Base-by-base conservation (phyloP, 176 grass and related monocot genomes). In the Oryza nivara region DNA sequence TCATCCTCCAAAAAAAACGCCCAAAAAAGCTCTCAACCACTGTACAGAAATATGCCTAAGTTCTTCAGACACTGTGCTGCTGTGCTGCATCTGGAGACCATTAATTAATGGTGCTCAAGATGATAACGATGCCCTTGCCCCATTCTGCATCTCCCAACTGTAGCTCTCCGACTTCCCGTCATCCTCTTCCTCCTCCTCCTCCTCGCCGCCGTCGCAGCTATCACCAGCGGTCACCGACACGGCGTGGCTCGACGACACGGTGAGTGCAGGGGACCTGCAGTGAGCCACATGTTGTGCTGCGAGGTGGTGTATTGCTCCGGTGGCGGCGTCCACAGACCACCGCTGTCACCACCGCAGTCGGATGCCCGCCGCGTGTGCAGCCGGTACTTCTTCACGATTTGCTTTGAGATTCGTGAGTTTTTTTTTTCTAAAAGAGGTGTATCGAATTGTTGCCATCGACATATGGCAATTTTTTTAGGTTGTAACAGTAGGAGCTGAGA, bases 211-310 rank as follows among this genome's bases (percentile, higher is more conserved):
- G 19, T 87, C 88, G 44, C 84, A 91, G 68, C 88, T 95, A 54
- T 95, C 92, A 47, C 86, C 88, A 46, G 69, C 80, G 25, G 90
- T 91, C 56, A 75, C 75, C 15, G 88, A 92, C 66, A 79, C 60
- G 4, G 75, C 73, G 16, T 83, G 78, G 79, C 85, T 88, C 16
- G 83, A 83, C 41, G 47, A 49, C 47, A 63, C 79, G 20, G 88
- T 38, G 12, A 91, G 89, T 90, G 95, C 66, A 93, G 86, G 13
- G 92, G 84, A 1, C 92, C 73, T 92, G 89, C 0, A 92, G 95
- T n/a, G 95, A 97, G 5, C 86, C 92, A 94, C 61, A 83, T 86
- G 74, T 92, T 94, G 14, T 90, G 92, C 65, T 92, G 86, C 51
- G 89, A 97, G 12, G 82, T 77, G 11, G 80, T 43, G 89, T 89